phyloP scores from a whole-genome alignment of 495 filamentous ascomycete genomes.

The Aspergillus ostianus region DNA sequence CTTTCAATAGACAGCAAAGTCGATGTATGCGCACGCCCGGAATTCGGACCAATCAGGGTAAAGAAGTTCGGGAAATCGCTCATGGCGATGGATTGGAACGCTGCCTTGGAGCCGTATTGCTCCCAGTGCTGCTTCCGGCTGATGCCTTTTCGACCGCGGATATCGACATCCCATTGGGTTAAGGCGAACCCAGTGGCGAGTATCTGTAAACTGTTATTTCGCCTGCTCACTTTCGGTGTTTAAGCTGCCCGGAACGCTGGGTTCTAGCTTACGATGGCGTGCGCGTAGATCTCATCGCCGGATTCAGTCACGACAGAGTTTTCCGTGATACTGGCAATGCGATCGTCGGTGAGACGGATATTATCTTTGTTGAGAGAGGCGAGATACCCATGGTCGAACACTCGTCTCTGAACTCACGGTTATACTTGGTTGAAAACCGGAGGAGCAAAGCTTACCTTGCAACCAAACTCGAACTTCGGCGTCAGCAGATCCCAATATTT shows the following conservation, averaged over 20 bases:
- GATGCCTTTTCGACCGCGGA: constrained; percentile 10
- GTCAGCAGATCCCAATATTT: constrained; percentile 15
- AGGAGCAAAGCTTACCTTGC: constrained; percentile 8
- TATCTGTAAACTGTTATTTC: constrained; percentile 5
- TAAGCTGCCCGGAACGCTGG: neutral
- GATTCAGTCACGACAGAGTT: constrained; percentile 7
- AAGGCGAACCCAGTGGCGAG: constrained; percentile 17
- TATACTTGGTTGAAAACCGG: neutral
- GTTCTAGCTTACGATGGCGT: constrained; percentile 13
- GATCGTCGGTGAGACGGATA: constrained; percentile 14
- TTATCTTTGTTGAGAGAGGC: constrained; percentile 17
- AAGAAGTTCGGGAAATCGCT: constrained; percentile 31
- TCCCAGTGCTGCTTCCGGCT: constrained; percentile 15
- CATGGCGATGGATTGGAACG: constrained; percentile 26
- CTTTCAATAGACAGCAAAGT: constrained; percentile 45
- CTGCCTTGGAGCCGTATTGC: constrained; percentile 15
- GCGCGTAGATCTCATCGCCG: constrained; percentile 8
- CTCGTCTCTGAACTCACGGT: constrained; percentile 10
- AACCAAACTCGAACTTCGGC: constrained; percentile 17
- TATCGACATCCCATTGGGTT: constrained; percentile 9
- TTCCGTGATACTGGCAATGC: constrained; percentile 8
- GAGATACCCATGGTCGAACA: constrained; percentile 24
- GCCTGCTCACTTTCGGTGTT: neutral
- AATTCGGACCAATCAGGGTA: constrained; percentile 27
- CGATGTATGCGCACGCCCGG: constrained; percentile 23